Conservation (phyloP, 2,329 filamentous ascomycete species). For the Nannizzia gypsea region DNA sequence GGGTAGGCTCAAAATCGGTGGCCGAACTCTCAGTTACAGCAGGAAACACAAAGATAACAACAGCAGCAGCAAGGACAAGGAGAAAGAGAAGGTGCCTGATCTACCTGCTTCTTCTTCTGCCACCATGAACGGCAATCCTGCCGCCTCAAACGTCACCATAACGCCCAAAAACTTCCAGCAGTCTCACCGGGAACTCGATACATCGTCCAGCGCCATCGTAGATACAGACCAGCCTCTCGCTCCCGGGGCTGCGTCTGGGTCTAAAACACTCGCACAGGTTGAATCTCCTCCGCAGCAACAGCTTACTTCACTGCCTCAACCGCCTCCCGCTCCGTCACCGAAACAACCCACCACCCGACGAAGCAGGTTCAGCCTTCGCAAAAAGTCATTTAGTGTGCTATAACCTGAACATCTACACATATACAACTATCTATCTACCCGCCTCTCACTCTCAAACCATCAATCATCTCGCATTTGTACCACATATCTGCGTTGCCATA, state of each 20-base stretch:
- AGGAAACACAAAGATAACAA: slow-evolving; percentile 44
- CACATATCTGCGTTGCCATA: neutral
- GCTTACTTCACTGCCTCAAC: neutral
- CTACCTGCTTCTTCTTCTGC: neutral
- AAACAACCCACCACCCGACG: slow-evolving; percentile 19
- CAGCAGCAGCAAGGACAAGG: slow-evolving; percentile 31
- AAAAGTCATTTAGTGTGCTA: slow-evolving; percentile 34
- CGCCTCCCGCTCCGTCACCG: neutral
- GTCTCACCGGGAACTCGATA: neutral
- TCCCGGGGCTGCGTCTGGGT: neutral
- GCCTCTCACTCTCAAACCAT: neutral
- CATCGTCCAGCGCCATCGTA: neutral
- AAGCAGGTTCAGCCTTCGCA: slow-evolving; percentile 34
- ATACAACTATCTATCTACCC: neutral
- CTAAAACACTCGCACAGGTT: neutral
- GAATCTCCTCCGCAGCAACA: neutral
- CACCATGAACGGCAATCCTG: neutral
- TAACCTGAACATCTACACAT: slow-evolving; percentile 12
- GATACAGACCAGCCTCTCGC: neutral
- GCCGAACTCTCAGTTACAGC: slow-evolving; percentile 61
- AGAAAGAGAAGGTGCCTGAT: slow-evolving; percentile 14
- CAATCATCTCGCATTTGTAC: neutral
- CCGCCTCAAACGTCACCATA: neutral
- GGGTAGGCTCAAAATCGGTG: slow-evolving; percentile 56
- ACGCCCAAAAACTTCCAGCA: neutral